Conservation (phyloP, 345 rosid genomes). For the Eucalyptus polyanthemos region DNA sequence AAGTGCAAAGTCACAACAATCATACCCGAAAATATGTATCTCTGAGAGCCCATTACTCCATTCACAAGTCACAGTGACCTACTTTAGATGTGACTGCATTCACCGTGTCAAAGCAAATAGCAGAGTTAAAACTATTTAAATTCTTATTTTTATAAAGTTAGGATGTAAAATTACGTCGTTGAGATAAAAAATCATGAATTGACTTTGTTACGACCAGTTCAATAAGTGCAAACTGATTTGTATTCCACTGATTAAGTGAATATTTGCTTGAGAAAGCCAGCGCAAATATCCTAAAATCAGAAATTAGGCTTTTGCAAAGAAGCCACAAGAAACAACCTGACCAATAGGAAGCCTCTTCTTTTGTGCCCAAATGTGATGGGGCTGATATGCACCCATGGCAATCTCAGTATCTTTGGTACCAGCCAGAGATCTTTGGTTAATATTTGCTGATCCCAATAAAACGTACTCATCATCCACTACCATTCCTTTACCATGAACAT, state of each 20-base stretch:
- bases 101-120: not conserved
- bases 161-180: not conserved
- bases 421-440: slow-evolving; percentile 97
- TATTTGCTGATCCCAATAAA: slow-evolving; percentile 91
- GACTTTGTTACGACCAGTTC: not conserved
- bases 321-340: slow-evolving; percentile 43
- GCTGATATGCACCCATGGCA: slow-evolving; percentile 98
- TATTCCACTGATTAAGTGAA: not conserved
- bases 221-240: not conserved
- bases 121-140: not conserved
- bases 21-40: not conserved
- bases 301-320: not conserved
- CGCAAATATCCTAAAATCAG: not conserved
- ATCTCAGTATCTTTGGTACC: slow-evolving; percentile 90
- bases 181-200: not conserved
- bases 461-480: slow-evolving; percentile 85
- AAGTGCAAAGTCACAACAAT: not conserved
- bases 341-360: slow-evolving; percentile 59
- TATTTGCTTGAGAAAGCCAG: not conserved
- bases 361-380: slow-evolving; percentile 54
- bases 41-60: not conserved
- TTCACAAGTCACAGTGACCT: not conserved
- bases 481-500: slow-evolving; percentile 95
- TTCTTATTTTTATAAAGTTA: not conserved
- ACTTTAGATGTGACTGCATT: not conserved